A percentile compares a stretch with the other conserved stretches of the same genome.
Conservation (phyloP, 1,284 basidiomycete genomes). For the Trametes sp. region DNA sequence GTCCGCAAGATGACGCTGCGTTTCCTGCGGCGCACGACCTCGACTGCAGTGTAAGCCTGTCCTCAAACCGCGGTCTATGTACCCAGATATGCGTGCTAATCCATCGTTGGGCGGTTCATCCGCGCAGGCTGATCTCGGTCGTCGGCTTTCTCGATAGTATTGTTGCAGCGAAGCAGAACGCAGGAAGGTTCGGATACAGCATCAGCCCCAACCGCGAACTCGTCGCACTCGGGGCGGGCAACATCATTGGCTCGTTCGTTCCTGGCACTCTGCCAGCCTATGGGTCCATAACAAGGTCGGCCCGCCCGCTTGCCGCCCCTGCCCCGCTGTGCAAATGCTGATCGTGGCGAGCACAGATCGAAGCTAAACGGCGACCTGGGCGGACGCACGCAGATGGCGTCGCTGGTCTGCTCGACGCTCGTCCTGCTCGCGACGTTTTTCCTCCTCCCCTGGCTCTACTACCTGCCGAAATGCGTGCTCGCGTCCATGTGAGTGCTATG, state of each 20-base stretch:
- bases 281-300: conserved; percentile 85
- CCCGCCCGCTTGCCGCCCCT: background rate
- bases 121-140: conserved; percentile 70
- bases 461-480: conserved; percentile 83
- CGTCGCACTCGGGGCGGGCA: conserved; percentile 86
- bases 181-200: conserved; percentile 82
- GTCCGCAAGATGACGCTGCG: conserved; percentile 63
- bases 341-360: conserved; percentile 55
- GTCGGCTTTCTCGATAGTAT: conserved; percentile 86
- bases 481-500: conserved; percentile 69
- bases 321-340: conserved; percentile 3
- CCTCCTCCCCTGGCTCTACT: conserved; percentile 81
- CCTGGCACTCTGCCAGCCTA: conserved; percentile 89
- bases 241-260: conserved; percentile 81
- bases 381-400: conserved; percentile 88
- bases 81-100: background rate
- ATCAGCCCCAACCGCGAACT: conserved; percentile 93
- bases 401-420: conserved; percentile 77
- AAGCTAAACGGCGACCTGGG: conserved; percentile 89
- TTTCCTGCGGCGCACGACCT: conserved; percentile 78
- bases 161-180: conserved; percentile 88
- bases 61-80: background rate
- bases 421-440: conserved; percentile 89
- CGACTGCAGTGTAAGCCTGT: conserved; percentile 73
- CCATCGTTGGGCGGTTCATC: background rate